Conservation (phyloP, 148 eudicot species). For the Nyssa sinensis region DNA sequence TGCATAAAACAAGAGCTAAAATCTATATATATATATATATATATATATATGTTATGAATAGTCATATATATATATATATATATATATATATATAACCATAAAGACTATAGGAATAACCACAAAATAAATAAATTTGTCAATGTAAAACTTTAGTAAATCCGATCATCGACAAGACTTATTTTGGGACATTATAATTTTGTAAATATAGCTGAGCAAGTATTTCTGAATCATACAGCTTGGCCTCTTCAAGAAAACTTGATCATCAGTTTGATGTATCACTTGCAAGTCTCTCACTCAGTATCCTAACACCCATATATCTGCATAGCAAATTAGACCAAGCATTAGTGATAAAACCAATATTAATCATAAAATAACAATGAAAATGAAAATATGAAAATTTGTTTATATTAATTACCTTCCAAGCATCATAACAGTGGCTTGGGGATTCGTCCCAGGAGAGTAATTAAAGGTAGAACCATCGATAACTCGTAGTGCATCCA, state of each 20-base stretch:
- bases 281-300: slow-evolving; percentile 40
- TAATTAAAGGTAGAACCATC: slow-evolving; percentile 75
- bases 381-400: neutral
- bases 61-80: too few species aligned
- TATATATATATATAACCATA: too few species aligned
- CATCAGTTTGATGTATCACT: slow-evolving; percentile 20
- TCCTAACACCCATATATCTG: slow-evolving; percentile 82
- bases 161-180: too few species aligned
- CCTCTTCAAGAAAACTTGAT: neutral
- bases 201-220: neutral
- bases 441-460: slow-evolving; percentile 90
- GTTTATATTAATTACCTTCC: slow-evolving; percentile 68
- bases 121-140: too few species aligned
- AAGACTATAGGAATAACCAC: too few species aligned
- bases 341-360: too few species aligned
- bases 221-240: neutral
- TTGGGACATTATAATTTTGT: neutral
- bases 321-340: too few species aligned
- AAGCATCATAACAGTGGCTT: slow-evolving; percentile 88
- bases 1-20: too few species aligned
- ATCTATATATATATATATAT: too few species aligned
- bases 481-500: slow-evolving; percentile 52
- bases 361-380: neutral
- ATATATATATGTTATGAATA: too few species aligned
- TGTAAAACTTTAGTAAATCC: too few species aligned